Conservation (phyloP, 2,329 filamentous ascomycete genomes). For the Cladophialophora exuberans region DNA sequence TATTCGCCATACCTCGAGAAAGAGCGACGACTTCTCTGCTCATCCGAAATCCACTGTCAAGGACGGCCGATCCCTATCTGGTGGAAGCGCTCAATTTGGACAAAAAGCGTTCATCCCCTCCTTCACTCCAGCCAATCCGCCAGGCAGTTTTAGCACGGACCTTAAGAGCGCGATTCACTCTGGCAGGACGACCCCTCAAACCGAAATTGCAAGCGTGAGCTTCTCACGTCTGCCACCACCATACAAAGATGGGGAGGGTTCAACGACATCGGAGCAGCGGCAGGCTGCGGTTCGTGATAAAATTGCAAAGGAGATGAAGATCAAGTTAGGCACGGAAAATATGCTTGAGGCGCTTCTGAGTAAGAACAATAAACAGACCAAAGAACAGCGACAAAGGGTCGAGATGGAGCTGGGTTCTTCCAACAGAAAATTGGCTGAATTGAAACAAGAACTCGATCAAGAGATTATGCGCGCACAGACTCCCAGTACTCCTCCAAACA, state of each 20-base stretch:
- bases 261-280: constrained; percentile 67
- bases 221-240: constrained; percentile 20
- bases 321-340: constrained; percentile 97
- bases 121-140: constrained; percentile 56
- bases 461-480: constrained; percentile 63
- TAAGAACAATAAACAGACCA: constrained; percentile 94
- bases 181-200: constrained; percentile 59
- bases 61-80: constrained; percentile 61
- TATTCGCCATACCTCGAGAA: constrained; percentile 29
- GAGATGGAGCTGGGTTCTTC: constrained; percentile 90
- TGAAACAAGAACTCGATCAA: constrained; percentile 62
- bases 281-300: constrained; percentile 77
- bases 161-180: constrained; percentile 70
- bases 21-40: constrained; percentile 44
- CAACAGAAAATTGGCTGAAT: constrained; percentile 69
- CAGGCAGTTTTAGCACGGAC: constrained; percentile 88
- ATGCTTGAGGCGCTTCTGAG: constrained; percentile 91
- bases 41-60: constrained; percentile 39
- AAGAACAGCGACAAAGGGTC: constrained; percentile 76
- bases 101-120: constrained; percentile 69
- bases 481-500: constrained; percentile 50
- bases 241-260: constrained; percentile 64
- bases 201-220: constrained; percentile 19
- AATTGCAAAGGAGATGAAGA: constrained; percentile 95
- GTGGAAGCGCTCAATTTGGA: constrained; percentile 64